Conservation (phyloP, 305 asterid genomes). For the Coffea humblotiana region DNA sequence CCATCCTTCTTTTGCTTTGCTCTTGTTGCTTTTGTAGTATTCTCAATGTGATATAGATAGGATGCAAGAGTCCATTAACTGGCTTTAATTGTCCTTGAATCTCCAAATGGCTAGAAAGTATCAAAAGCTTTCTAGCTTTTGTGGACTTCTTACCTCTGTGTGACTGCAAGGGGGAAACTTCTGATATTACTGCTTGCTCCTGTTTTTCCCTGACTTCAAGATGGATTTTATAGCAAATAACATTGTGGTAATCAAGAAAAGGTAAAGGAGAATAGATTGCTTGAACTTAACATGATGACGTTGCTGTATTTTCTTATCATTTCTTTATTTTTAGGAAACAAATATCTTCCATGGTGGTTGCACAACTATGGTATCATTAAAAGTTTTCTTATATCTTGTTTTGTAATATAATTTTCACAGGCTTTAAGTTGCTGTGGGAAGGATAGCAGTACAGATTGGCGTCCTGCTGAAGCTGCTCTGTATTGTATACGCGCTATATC, state of each 20-base stretch:
- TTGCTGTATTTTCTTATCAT: not conserved
- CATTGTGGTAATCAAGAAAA: not conserved
- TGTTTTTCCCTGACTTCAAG: not conserved
- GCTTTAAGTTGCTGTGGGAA: conserved; percentile 56
- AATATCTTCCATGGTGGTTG: not conserved
- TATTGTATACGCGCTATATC: conserved; percentile 93
- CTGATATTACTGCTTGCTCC: not conserved
- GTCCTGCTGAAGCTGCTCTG: conserved; percentile 93
- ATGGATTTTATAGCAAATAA: not conserved
- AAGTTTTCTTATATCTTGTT: conserved; percentile 16
- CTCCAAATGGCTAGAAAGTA: not conserved
- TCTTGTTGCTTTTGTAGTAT: not conserved
- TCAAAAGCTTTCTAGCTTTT: not conserved
- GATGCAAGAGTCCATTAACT: not conserved
- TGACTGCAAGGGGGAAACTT: not conserved
- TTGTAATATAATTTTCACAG: conserved; percentile 39
- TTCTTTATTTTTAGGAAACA: conserved; percentile 3
- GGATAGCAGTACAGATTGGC: conserved; percentile 69
- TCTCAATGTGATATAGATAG: not conserved
- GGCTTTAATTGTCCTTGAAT: not conserved
- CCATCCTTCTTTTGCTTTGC: not conserved
- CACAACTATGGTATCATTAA: conserved; percentile 9
- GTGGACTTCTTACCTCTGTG: not conserved
- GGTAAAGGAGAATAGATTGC: not conserved
- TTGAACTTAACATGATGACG: not conserved